phyloP scores from a whole-genome alignment of 116 monocot species.

The Thalassia testudinum region DNA sequence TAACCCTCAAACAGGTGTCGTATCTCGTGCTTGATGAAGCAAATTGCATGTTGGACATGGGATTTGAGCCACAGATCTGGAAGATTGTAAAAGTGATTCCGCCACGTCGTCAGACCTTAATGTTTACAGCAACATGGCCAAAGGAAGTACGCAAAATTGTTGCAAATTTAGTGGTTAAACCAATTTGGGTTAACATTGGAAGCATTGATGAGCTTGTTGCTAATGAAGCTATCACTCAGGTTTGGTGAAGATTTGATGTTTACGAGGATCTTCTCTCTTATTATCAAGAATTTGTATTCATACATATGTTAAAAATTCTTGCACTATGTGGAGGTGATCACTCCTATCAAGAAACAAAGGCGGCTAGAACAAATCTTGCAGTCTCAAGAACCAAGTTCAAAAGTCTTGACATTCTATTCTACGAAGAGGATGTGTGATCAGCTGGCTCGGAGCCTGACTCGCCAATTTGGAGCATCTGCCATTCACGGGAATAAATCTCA shows the following conservation, averaged over 20 bases:
- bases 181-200: slow-evolving; percentile 75
- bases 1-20: slow-evolving; percentile 68
- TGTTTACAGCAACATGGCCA: slow-evolving; percentile 99
- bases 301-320: not conserved
- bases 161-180: slow-evolving; percentile 62
- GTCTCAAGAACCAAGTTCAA: slow-evolving; percentile 69
- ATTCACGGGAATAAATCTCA: slow-evolving; percentile 95
- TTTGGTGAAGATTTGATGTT: not conserved
- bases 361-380: slow-evolving; percentile 72
- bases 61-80: slow-evolving; percentile 89
- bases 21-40: slow-evolving; percentile 94
- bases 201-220: slow-evolving; percentile 80
- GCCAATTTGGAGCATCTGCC: slow-evolving; percentile 63
- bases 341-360: slow-evolving; percentile 44
- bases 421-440: slow-evolving; percentile 96
- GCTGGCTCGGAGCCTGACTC: slow-evolving; percentile 36
- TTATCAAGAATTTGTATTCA: no score
- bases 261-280: no score
- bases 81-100: slow-evolving; percentile 84
- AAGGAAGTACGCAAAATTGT: slow-evolving; percentile 87
- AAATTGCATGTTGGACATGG: slow-evolving; percentile 95
- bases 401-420: slow-evolving; percentile 67
- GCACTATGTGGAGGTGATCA: slow-evolving; percentile 70
- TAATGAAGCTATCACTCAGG: slow-evolving; percentile 75
- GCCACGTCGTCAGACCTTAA: slow-evolving; percentile 64